These are phyloP conservation scores for Chlorella sp. DNA, from an alignment of 139 green algal species.

Conservation along the genomic window DNA sequence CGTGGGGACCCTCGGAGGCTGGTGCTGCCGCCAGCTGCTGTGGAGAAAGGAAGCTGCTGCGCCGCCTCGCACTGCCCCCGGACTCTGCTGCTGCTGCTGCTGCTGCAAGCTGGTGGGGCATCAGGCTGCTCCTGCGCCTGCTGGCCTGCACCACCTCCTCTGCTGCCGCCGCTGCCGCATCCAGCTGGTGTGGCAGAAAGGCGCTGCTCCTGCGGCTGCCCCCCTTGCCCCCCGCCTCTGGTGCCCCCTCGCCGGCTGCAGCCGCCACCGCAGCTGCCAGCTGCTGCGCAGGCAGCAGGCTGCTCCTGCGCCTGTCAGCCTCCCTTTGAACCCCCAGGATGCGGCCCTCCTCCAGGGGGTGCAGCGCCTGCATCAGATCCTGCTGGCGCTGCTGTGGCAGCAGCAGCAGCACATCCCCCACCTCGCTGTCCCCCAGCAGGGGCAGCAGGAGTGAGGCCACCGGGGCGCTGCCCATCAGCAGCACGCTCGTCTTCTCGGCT, in stretches of 20 bases:
- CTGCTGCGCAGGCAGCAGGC: not conserved
- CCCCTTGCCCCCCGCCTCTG: not conserved
- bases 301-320: not conserved
- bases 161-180: not conserved
- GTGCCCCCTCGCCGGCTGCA: not conserved
- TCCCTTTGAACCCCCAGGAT: too few species aligned
- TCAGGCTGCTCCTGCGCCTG: too few species aligned
- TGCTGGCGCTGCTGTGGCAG: conserved; percentile 19
- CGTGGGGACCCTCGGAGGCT: not conserved
- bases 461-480: conserved; percentile 11
- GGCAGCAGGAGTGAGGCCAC: conserved; percentile 19
- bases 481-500: conserved; percentile 22
- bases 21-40: not conserved
- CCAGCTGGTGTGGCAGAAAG: not conserved
- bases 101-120: not conserved
- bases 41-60: not conserved
- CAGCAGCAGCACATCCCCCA: conserved; percentile 14
- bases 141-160: too few species aligned
- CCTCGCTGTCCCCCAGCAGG: not conserved
- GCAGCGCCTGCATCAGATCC: not conserved
- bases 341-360: not conserved
- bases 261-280: not conserved
- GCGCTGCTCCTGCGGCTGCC: not conserved
- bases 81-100: not conserved
- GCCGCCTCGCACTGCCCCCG: not conserved